Evolutionary conservation across 1,284 basidiomycete species (phyloP).

Genomic region (Cryptococcus hybrid): DNA sequence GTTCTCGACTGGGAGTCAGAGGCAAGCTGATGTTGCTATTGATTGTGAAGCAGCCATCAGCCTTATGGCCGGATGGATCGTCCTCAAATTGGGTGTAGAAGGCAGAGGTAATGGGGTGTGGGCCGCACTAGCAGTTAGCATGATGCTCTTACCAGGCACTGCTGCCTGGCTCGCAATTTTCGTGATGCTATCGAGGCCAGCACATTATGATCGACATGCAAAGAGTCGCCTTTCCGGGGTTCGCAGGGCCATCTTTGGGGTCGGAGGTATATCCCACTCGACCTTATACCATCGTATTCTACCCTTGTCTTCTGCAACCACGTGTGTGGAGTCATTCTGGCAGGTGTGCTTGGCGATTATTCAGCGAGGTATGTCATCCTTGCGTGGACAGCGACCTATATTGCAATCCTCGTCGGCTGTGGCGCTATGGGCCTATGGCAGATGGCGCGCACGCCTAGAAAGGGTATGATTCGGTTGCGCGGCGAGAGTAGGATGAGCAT

Average conservation of each 20-base stretch:
- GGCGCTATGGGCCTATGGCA: slow-evolving; percentile 7
- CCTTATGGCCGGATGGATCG: slow-evolving; percentile 13
- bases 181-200: slow-evolving; percentile 3
- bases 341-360: slow-evolving; percentile 1
- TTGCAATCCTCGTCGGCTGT: slow-evolving; percentile 4
- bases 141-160: slow-evolving; percentile 7
- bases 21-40: slow-evolving; percentile 17
- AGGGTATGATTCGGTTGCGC: slow-evolving; percentile 11
- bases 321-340: slow-evolving; percentile 7
- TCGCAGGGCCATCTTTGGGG: slow-evolving; percentile 3
- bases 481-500: slow-evolving; percentile 10
- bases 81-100: not conserved
- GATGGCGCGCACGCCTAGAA: not conserved
- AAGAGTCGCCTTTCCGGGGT: not conserved
- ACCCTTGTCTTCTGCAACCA: slow-evolving; percentile 15
- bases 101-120: not conserved
- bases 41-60: slow-evolving; percentile 6
- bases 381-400: slow-evolving; percentile 6
- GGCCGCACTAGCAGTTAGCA: slow-evolving; percentile 9
- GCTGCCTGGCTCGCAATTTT: slow-evolving; percentile 12
- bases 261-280: slow-evolving; percentile 27
- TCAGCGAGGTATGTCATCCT: slow-evolving; percentile 7
- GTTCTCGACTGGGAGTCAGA: slow-evolving; percentile 15
- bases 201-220: slow-evolving; percentile 1
- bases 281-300: slow-evolving; percentile 28